Evolutionary conservation across 352 stramenopile genomes (phyloP), one percentile per base, ranked within the genome.

Genomic region (Elongisporangium anandrum): DNA sequence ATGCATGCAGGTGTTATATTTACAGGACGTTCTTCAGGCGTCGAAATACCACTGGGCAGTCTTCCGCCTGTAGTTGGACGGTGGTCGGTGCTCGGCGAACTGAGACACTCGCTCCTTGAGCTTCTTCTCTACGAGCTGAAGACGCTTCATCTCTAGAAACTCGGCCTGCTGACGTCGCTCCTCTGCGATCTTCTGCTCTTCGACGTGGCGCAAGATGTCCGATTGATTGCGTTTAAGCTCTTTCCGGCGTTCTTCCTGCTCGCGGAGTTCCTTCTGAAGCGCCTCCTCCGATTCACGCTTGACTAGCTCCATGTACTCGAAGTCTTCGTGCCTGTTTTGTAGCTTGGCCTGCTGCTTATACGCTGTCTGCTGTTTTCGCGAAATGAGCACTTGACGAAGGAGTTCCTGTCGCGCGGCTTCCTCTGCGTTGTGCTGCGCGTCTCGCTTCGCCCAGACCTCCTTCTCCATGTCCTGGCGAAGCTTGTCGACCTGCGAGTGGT

Each of bases 1-100:
- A 41, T 26, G 54, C 17, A 60, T 45, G 59, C n/a, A 60, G 62
- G 49, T 49, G 65, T 22, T 54, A 50, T 38, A 19, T 26, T 52
- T 19, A 59, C 50, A 23, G 19, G 17, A 3, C 26, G 23, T 21
- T 26, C 9, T 20, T 70, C 66, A 90, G 55, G 80, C 80, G 58
- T 92, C 81, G 53, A 90, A 94, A 72, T 92, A 92, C 84, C 81
- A 92, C 69, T 92, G 74, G 39, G 84, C 77, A 10, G 69, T 85
- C 77, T 94, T 91, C 45, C 84, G 75, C 29, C 76, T 73, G 58
- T 79, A 83, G 56, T 88, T 89, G n/a, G 73, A 79, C 10, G 70
- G 56, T 3, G 77, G 79, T 22, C 69, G 47, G 26, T 77, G 61
- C 9, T 19, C 72, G 5, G 84, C 65, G 51, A 93, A 87, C 58